phyloP scores from a whole-genome alignment of 2,329 filamentous ascomycete species.

The Cryphonectria carpinicola region DNA sequence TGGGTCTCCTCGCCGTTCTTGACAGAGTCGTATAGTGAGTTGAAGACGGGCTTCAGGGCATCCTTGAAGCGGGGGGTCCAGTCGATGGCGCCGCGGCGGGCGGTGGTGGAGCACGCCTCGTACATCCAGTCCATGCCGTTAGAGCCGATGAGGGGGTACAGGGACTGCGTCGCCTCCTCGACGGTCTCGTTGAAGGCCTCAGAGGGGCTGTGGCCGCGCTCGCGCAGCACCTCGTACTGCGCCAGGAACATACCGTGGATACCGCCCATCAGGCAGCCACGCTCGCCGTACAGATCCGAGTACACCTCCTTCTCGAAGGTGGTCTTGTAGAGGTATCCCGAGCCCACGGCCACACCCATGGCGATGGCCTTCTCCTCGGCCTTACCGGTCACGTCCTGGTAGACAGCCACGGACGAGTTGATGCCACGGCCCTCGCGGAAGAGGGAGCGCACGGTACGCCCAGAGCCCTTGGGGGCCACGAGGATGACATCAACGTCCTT shows the following conservation, averaged over 20 bases:
- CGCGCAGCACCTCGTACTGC: constrained; percentile 99
- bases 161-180: constrained; percentile 96
- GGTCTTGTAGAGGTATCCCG: constrained; percentile 99
- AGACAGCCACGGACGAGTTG: constrained; percentile 99
- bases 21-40: constrained; percentile 93
- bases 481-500: constrained; percentile 98
- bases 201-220: constrained; percentile 94
- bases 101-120: constrained; percentile 98
- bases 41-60: constrained; percentile 97
- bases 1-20: constrained; percentile 90
- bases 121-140: constrained; percentile 99
- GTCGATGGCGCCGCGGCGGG: constrained; percentile 97
- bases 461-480: constrained; percentile 97
- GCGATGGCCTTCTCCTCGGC: constrained; percentile 98
- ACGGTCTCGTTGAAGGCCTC: constrained; percentile 99
- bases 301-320: constrained; percentile 99
- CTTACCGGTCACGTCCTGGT: constrained; percentile 96
- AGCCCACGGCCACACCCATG: constrained; percentile 94
- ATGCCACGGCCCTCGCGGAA: constrained; percentile 99
- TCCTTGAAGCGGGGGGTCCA: constrained; percentile 98
- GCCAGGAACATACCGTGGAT: constrained; percentile 99
- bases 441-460: constrained; percentile 96
- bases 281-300: constrained; percentile 99
- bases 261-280: constrained; percentile 99
- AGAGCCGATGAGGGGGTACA: constrained; percentile 96